Base-by-base conservation (phyloP, 2,329 filamentous ascomycete species). In the Microdochium nivale region DNA sequence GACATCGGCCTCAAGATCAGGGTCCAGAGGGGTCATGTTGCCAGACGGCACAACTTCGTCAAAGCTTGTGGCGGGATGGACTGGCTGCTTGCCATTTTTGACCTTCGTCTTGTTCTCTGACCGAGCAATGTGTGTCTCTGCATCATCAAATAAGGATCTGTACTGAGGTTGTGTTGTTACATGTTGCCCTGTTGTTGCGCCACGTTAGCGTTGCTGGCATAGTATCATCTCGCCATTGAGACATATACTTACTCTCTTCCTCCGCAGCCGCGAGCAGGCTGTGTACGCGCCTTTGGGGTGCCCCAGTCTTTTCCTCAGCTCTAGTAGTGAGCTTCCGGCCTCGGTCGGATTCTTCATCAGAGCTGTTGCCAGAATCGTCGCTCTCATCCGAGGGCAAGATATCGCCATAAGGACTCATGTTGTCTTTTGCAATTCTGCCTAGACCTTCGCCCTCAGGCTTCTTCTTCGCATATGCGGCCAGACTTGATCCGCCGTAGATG, bases 21-120 rank as follows among this genome's bases (percentile, higher is more conserved):
- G 95, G 56, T 90, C 87, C 52, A 90, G 78, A 0, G 46, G 86
- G 68, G 78, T 71, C 62, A 74, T 66, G 2, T 70, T 70, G 3
- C 75, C 74, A 4, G 80, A 81, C n/a, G 70, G 61, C 2, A 78
- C 78, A 14, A 79, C 76, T 53, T 84, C 73, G 61, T 96, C 91
- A 64, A 91, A 96, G 64, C 85, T 94, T 11, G 88, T 95, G 50
- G 83, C 81, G 1, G 91, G 91, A 65, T 95, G 91, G 11, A 94
- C 80, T 7, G 60, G 50, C 35, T 58, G 56, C 52, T 65, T 66
- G 2, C 78, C 77, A 1, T 75, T 64, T 63, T 81, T 84, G 55
- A 60, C 70, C 49, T 68, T 82, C 56, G 73, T 71, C 58, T 78
- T 82, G 52, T 86, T 81, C 16, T 83, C 83, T 2, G 77, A 72